Evolutionary conservation across 176 grass and related monocot species (phyloP).

Genomic region (Oryza officinalis): DNA sequence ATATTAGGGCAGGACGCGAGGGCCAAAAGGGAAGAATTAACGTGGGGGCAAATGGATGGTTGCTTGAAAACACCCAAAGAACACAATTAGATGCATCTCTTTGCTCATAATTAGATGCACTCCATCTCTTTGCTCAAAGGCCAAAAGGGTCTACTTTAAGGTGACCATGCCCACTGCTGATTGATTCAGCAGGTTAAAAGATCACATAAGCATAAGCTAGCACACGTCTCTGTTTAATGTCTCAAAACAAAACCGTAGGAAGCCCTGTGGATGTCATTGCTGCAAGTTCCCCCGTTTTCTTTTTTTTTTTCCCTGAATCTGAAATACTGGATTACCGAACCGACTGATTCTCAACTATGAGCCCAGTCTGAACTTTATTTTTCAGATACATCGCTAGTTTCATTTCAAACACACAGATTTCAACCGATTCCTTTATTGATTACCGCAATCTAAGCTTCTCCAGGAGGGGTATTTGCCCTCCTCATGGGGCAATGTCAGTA

Average conservation of each 20-base stretch:
- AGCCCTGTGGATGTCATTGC: background rate
- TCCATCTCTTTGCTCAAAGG: background rate
- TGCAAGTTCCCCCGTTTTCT: no score
- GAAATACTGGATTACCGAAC: background rate
- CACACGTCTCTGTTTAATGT: background rate
- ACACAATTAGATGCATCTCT: background rate
- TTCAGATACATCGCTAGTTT: background rate
- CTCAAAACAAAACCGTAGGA: background rate
- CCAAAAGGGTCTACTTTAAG: background rate
- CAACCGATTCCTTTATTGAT: no score
- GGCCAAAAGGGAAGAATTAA: background rate
- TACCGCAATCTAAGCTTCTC: background rate
- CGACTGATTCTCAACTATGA: background rate
- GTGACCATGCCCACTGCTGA: background rate
- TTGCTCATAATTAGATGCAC: background rate
- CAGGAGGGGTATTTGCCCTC: background rate
- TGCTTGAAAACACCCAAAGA: conserved; percentile 24
- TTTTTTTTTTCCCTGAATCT: no score
- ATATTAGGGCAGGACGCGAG: background rate
- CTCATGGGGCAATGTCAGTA: background rate
- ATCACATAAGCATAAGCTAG: background rate
- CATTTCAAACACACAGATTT: background rate
- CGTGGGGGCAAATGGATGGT: background rate
- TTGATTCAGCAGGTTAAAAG: conserved; percentile 1
- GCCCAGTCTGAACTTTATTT: background rate